A percentile compares a stretch with the other conserved stretches of the same genome.
phyloP scores from a whole-genome alignment of 78 protist species.

The Tieghemostelium lacteum region DNA sequence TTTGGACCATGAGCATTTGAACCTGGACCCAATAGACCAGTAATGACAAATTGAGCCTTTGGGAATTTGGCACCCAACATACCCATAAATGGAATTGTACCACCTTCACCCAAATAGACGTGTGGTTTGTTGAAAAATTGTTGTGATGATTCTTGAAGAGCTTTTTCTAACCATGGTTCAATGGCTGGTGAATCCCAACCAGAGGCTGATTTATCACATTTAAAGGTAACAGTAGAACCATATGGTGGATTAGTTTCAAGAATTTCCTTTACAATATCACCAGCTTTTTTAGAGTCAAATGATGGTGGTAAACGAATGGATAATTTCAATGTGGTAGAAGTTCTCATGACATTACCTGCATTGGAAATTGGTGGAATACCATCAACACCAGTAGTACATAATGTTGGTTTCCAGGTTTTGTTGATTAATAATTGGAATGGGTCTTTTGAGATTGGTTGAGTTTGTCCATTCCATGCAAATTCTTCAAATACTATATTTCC shows the following conservation, averaged over 20 bases:
- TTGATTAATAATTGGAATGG: slow-evolving; percentile 56
- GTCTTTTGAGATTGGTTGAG: slow-evolving; percentile 77
- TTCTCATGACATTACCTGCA: slow-evolving; percentile 91
- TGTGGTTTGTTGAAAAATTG: slow-evolving; percentile 76
- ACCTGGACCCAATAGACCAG: slow-evolving; percentile 93
- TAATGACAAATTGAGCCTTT: slow-evolving; percentile 87
- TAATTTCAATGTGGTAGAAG: slow-evolving; percentile 80
- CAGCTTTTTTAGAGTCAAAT: slow-evolving; percentile 49
- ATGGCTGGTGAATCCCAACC: slow-evolving; percentile 90
- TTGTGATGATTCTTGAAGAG: slow-evolving; percentile 75
- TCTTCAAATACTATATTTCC: slow-evolving; percentile 73
- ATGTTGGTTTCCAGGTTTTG: slow-evolving; percentile 88
- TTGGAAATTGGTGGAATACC: slow-evolving; percentile 83
- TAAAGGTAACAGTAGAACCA: slow-evolving; percentile 86
- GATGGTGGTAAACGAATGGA: slow-evolving; percentile 92
- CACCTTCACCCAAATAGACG: slow-evolving; percentile 86
- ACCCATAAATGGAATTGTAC: slow-evolving; percentile 93
- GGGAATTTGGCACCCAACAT: slow-evolving; percentile 88
- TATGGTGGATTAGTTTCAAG: slow-evolving; percentile 90
- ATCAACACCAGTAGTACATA: slow-evolving; percentile 90
- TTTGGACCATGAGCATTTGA: slow-evolving; percentile 89
- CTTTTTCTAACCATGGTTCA: slow-evolving; percentile 48
- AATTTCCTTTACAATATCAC: slow-evolving; percentile 32
- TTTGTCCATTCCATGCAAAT: slow-evolving; percentile 41
- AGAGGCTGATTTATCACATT: slow-evolving; percentile 45